A percentile compares a stretch with the other conserved stretches of the same genome.
phyloP scores from a whole-genome alignment of 208 protist genomes.

The Trypanosoma caninum region DNA sequence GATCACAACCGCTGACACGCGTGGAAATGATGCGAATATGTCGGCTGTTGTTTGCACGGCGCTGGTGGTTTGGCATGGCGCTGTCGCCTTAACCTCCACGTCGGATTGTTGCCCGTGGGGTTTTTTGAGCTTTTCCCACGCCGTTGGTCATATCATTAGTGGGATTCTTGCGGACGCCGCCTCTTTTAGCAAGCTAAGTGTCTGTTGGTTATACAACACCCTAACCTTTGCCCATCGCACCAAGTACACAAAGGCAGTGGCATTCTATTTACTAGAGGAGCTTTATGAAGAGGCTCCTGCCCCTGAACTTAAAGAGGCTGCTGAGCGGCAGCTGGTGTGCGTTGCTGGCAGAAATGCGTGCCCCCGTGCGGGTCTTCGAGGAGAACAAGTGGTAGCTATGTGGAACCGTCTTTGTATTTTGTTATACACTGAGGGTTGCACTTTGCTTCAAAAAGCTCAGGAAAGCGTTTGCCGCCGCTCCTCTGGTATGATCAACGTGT shows the following conservation, averaged over 20 bases:
- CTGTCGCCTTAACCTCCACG: background rate
- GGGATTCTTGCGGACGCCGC: background rate
- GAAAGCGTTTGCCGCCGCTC: conserved; percentile 3
- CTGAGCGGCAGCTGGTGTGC: background rate
- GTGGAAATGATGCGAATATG: background rate
- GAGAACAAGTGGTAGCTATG: background rate
- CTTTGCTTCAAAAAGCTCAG: background rate
- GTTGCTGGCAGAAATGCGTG: conserved; percentile 5
- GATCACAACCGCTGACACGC: background rate
- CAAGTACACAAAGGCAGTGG: conserved; percentile 2
- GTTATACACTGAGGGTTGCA: conserved; percentile 14
- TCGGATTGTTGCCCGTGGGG: background rate
- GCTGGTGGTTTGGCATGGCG: conserved; percentile 25
- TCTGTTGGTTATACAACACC: conserved; percentile 26
- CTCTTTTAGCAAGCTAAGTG: background rate
- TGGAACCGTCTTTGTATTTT: conserved; percentile 13
- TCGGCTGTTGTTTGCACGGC: conserved; percentile 16
- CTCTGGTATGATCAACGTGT: background rate
- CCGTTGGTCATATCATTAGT: conserved; percentile 5
- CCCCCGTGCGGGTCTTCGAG: conserved; percentile 10
- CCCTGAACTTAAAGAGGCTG: background rate
- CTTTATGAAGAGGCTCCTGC: background rate
- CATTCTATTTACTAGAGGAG: conserved; percentile 16
- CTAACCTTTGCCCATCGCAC: conserved; percentile 16
- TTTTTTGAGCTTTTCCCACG: conserved; percentile 27